Evolutionary conservation across 345 rosid species (phyloP).

Genomic region (Dipteronia sinensis): DNA sequence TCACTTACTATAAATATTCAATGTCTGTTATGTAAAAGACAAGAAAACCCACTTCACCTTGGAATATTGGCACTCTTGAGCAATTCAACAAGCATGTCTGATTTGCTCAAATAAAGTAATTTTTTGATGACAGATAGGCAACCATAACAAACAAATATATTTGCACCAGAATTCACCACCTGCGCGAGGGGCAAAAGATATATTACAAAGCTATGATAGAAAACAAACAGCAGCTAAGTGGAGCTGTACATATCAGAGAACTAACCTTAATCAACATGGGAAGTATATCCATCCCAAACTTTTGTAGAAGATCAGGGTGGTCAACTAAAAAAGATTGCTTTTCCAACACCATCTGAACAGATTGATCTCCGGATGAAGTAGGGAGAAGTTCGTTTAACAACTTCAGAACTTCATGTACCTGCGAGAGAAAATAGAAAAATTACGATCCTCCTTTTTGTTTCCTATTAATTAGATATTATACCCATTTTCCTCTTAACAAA

Average conservation of each 20-base stretch:
- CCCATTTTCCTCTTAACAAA: neutral
- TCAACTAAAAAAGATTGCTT: constrained; percentile 61
- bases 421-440: constrained; percentile 19
- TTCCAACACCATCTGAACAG: constrained; percentile 49
- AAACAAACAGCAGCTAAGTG: constrained; percentile 15
- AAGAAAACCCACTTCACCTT: constrained; percentile 51
- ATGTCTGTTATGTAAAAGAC: neutral
- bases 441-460: neutral
- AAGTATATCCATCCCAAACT: constrained; percentile 64
- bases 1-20: neutral
- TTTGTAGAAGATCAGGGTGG: constrained; percentile 62
- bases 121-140: constrained; percentile 77
- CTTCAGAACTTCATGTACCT: constrained; percentile 94
- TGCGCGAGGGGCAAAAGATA: constrained; percentile 31
- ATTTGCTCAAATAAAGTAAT: constrained; percentile 60
- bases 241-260: constrained; percentile 17
- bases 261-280: constrained; percentile 82
- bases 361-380: constrained; percentile 37
- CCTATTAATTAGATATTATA: neutral
- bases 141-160: constrained; percentile 69
- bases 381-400: constrained; percentile 89
- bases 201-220: constrained; percentile 20
- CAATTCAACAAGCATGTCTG: constrained; percentile 67
- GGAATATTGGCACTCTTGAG: constrained; percentile 68
- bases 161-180: constrained; percentile 94